phyloP scores from a whole-genome alignment of 2,329 filamentous ascomycete genomes.

The Aspergillus versicolor region DNA sequence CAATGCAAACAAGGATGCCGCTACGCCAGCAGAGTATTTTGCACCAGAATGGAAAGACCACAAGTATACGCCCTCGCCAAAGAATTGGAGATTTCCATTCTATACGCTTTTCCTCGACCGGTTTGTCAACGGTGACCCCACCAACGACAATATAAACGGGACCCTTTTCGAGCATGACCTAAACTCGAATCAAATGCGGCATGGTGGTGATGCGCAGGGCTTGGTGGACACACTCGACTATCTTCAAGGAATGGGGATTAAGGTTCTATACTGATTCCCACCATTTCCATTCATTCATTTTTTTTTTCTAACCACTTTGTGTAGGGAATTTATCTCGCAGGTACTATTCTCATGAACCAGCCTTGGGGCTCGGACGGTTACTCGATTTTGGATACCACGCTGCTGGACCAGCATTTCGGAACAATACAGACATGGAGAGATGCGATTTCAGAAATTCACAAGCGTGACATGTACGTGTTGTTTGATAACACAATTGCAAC shows the following conservation, averaged over 20 bases:
- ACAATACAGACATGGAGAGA: constrained; percentile 58
- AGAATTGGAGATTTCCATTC: constrained; percentile 65
- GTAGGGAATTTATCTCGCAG: constrained; percentile 61
- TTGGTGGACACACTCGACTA: constrained; percentile 63
- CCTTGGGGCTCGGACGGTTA: constrained; percentile 65
- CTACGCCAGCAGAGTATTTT: constrained; percentile 57
- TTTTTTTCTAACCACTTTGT: constrained; percentile 8
- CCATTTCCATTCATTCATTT: neutral
- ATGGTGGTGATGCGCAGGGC: constrained; percentile 61
- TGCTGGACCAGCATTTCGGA: constrained; percentile 64
- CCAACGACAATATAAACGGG: constrained; percentile 63
- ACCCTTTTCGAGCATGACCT: constrained; percentile 62
- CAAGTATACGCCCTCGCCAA: constrained; percentile 54
- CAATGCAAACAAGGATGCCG: constrained; percentile 60
- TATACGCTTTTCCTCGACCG: constrained; percentile 65
- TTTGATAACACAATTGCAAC: constrained; percentile 67
- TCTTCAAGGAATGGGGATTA: constrained; percentile 63
- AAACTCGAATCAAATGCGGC: constrained; percentile 61
- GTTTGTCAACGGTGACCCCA: constrained; percentile 64
- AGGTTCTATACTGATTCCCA: constrained; percentile 38
- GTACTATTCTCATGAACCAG: constrained; percentile 63
- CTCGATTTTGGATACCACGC: constrained; percentile 59
- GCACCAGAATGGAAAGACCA: constrained; percentile 55
- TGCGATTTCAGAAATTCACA: constrained; percentile 61
- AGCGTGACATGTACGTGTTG: constrained; percentile 63